Base-by-base conservation (phyloP, 768 basidiomycete genomes). In the Leccinum boreale region DNA sequence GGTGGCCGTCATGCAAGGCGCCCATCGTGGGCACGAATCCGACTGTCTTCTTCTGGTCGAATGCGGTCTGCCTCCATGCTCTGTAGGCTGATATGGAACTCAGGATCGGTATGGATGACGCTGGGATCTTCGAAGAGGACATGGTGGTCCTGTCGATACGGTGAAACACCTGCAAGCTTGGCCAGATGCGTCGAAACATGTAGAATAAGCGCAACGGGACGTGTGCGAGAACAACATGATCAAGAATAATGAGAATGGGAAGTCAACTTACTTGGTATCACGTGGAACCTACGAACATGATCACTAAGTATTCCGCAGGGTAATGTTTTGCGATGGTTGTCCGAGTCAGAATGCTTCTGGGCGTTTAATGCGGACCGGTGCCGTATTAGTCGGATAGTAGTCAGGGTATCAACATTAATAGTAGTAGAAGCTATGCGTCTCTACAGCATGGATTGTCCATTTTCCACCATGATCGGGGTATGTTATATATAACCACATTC, bases 11-110 rank as follows among this genome's bases (percentile, higher is more conserved):
- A 70, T 99, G 97, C 45, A 99, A 75, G 2, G 96, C 96, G 21
- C 96, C 96, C 96, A 98, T 98, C 11, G 97, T 99, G 1, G 97
- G 84, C n/a, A 99, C 94, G 58, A 90, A 92, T 1, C 97, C 97
- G 5, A 99, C 92, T 1, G 84, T 80, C 67, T 85, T 81, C 29
- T 77, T 75, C 47, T 77, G 73, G 1, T 79, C 77, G 58, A 82
- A 83, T 0, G 85, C 90, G 31, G 74, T 73, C 50, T 78, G 72
- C 24, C 96, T 76, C 96, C 97, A 99, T 76, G 75, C 72, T 39
- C 91, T 79, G 65, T 83, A 88, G 0, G 79, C 73, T 5, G 79
- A 69, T 24, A 93, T 78, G 1, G 87, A 83, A 9, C 77, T 82
- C 61, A 92, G 81, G 52, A 82, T 67, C 24, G 71, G 68, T 77